Evolutionary conservation across 2,329 filamentous ascomycete genomes (phyloP), one percentile per base, ranked within the genome.

Genomic region (Fusarium albosuccineum): DNA sequence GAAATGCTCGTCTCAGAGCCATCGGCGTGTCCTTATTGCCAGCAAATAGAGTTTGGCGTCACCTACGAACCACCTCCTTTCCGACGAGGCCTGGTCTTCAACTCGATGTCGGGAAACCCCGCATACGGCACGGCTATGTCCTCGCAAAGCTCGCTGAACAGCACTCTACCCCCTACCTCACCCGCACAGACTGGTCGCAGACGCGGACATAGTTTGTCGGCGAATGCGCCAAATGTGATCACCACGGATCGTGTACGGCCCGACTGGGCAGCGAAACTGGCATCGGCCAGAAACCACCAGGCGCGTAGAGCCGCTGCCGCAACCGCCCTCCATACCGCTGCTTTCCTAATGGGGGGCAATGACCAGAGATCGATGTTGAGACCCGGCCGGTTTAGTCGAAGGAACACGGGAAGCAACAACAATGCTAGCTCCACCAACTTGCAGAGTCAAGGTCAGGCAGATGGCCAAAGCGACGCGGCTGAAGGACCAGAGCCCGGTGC

Each of bases 41-140:
- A 96, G 51, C 93, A 96, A 70, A 89, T 93, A 2, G 95, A 99
- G 68, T 97, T 98, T 75, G 96, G 96, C 46, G 92, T 99, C n/a
- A 97, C 93, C 0, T 99, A 97, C 77, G 89, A 95, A 5, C 86
- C 94, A 11, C 96, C 96, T 3, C 89, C 92, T 1, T 98, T 98
- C 82, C 90, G 94, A 26, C 86, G 94, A 66, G 96, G 96, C 1
- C 80, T 99, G 33, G 83, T 87, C 1, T 95, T 95, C 76, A 85
- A 88, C 2, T 81, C 85, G 2, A 72, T 76, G 22, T 82, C 87
- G 2, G 59, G 73, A 5, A 67, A 72, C 17, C 59, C 64, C 74
- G 82, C 22, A 75, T 81, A 51, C 67, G 80, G 84, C 14, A 89
- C 93, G 2, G 92, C 94, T 39, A 93, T 95, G 87, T 97, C 94